phyloP scores from a whole-genome alignment of 805 yeast species.

The Teunomyces pallodes region DNA sequence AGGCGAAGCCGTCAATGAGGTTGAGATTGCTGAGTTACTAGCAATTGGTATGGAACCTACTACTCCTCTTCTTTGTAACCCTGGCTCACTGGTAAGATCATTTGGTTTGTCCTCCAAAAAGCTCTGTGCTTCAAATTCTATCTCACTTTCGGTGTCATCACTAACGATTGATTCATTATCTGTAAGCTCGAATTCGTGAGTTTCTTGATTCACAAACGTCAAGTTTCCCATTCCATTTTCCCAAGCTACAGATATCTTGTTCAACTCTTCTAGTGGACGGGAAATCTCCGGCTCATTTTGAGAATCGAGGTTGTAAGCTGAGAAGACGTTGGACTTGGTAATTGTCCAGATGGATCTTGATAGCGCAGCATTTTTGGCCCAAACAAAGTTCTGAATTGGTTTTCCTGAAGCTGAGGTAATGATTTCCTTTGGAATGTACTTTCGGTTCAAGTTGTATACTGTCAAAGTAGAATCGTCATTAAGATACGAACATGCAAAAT shows the following conservation, averaged over 20 bases:
- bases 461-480: constrained; percentile 71
- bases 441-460: constrained; percentile 68
- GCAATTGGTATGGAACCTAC: constrained; percentile 18
- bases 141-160: constrained; percentile 11
- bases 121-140: background rate
- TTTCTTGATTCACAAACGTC: constrained; percentile 51
- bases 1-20: constrained; percentile 14
- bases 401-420: constrained; percentile 47
- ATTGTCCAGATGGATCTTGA: constrained; percentile 37
- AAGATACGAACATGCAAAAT: constrained; percentile 70
- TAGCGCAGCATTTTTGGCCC: constrained; percentile 29
- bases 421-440: constrained; percentile 71
- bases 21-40: constrained; percentile 7
- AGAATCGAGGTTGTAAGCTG: constrained; percentile 31
- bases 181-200: constrained; percentile 35
- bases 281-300: constrained; percentile 20
- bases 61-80: constrained; percentile 1
- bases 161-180: constrained; percentile 10
- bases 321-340: constrained; percentile 38
- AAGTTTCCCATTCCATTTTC: constrained; percentile 47
- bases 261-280: constrained; percentile 48
- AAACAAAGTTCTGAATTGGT: constrained; percentile 41
- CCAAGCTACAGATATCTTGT: constrained; percentile 59
- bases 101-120: constrained; percentile 3
- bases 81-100: constrained; percentile 4